phyloP scores from a whole-genome alignment of 495 filamentous ascomycete species.

The Neurospora terricola region DNA sequence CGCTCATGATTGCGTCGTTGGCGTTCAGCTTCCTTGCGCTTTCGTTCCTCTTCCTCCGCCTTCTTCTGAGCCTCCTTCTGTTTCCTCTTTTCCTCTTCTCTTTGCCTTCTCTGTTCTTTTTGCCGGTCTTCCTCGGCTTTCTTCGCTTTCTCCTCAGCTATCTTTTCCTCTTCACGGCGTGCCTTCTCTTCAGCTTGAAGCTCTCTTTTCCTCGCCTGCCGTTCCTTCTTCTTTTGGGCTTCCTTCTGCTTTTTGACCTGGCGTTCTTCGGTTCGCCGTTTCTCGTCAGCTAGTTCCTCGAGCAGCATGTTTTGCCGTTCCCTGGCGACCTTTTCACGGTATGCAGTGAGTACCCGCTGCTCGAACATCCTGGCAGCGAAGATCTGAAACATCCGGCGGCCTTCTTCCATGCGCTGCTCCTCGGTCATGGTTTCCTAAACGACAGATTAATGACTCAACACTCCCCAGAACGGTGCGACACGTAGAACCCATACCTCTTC shows the following conservation, averaged over 20 bases:
- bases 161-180: slow-evolving; percentile 76
- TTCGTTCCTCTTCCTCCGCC: slow-evolving; percentile 77
- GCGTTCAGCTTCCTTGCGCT: slow-evolving; percentile 48
- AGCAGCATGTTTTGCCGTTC: slow-evolving; percentile 88
- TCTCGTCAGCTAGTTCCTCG: slow-evolving; percentile 82
- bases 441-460: slow-evolving; percentile 22
- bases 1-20: slow-evolving; percentile 70
- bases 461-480: neutral
- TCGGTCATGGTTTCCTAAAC: slow-evolving; percentile 88
- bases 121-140: slow-evolving; percentile 70
- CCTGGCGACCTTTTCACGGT: slow-evolving; percentile 87
- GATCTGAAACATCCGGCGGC: slow-evolving; percentile 97
- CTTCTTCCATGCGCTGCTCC: slow-evolving; percentile 98
- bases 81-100: slow-evolving; percentile 81
- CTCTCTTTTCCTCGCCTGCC: slow-evolving; percentile 72
- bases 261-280: slow-evolving; percentile 58
- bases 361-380: slow-evolving; percentile 99
- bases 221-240: slow-evolving; percentile 87
- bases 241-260: slow-evolving; percentile 91
- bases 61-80: slow-evolving; percentile 89
- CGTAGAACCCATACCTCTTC: slow-evolving; percentile 46
- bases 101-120: slow-evolving; percentile 65
- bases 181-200: slow-evolving; percentile 84
- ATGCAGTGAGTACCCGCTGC: slow-evolving; percentile 91
- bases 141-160: slow-evolving; percentile 74